Evolutionary conservation across 495 filamentous ascomycete genomes (phyloP).

Genomic region (Lasiosphaeriaceae sp.): DNA sequence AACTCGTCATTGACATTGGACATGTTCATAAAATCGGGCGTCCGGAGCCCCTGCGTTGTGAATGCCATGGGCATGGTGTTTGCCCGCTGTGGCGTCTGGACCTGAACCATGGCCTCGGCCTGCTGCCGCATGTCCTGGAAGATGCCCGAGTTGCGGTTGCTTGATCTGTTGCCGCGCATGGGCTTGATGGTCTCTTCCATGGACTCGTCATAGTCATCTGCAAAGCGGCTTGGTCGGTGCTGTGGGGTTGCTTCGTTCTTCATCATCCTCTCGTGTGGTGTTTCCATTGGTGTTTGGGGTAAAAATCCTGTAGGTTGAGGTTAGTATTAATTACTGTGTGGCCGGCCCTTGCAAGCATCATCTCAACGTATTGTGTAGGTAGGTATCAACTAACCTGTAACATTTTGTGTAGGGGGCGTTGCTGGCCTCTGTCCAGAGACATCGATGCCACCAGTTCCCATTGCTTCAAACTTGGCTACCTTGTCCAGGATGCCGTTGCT

Average conservation of each 20-base stretch:
- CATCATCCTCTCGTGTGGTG: slow-evolving; percentile 35
- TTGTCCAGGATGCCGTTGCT: slow-evolving; percentile 53
- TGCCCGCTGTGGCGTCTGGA: slow-evolving; percentile 28
- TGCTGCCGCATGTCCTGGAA: slow-evolving; percentile 46
- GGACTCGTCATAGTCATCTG: slow-evolving; percentile 51
- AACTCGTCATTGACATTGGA: slow-evolving; percentile 48
- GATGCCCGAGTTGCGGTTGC: slow-evolving; percentile 32
- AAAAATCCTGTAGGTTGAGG: slow-evolving; percentile 37
- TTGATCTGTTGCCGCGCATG: slow-evolving; percentile 23
- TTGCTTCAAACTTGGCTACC: slow-evolving; percentile 47
- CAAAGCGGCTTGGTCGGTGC: slow-evolving; percentile 38
- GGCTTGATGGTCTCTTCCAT: slow-evolving; percentile 58
- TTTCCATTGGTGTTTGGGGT: slow-evolving; percentile 46
- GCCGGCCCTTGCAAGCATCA: too few relatives aligned
- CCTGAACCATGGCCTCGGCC: slow-evolving; percentile 32
- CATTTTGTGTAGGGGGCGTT: slow-evolving; percentile 56
- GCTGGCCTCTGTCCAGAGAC: slow-evolving; percentile 42
- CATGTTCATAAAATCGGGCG: slow-evolving; percentile 54
- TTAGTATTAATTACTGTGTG: neutral
- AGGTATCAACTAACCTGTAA: slow-evolving; percentile 32
- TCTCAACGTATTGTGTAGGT: neutral
- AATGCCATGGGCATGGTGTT: slow-evolving; percentile 42
- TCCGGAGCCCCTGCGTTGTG: slow-evolving; percentile 33
- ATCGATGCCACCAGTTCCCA: slow-evolving; percentile 28
- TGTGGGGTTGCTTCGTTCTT: slow-evolving; percentile 31